Percentiles rank a stretch among this genome's conserved stretches.
Conservation (phyloP, 108 stramenopile genomes). For the Bacterosira constricta region DNA sequence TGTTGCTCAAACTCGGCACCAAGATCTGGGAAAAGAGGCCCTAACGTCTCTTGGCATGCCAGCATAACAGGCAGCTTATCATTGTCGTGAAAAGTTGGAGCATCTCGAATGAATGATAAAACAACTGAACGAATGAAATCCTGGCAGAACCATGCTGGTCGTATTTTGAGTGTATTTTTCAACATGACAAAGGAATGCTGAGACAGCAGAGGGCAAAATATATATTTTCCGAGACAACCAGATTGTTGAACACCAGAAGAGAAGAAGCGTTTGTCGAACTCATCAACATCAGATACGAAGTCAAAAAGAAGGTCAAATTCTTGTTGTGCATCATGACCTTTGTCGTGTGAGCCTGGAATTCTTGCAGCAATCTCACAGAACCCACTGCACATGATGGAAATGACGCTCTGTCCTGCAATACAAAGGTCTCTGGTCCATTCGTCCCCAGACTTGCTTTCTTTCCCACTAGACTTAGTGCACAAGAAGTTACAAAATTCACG, state of each 20-base stretch:
- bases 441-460: background rate
- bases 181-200: constrained; percentile 30
- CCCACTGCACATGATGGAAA: constrained; percentile 49
- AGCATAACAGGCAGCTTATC: constrained; percentile 16
- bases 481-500: constrained; percentile 18
- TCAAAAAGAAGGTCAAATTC: constrained; percentile 38
- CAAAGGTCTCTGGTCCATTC: background rate
- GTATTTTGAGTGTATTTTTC: constrained; percentile 31
- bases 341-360: background rate
- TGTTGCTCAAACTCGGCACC: constrained; percentile 34
- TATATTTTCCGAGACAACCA: constrained; percentile 13
- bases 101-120: constrained; percentile 26
- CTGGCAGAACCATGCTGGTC: constrained; percentile 39
- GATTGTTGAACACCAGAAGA: constrained; percentile 8
- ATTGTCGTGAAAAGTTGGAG: background rate
- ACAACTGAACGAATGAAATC: constrained; percentile 15
- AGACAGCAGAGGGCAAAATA: constrained; percentile 24
- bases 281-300: constrained; percentile 64
- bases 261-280: constrained; percentile 51
- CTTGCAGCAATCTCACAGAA: constrained; percentile 35
- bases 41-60: constrained; percentile 52
- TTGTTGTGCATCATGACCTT: background rate
- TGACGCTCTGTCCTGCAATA: constrained; percentile 20
- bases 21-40: constrained; percentile 56
- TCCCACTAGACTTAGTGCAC: background rate